These are phyloP conservation scores for Saururus chinensis DNA, from an alignment of 164 flowering plant species.

Conservation along the genomic window DNA sequence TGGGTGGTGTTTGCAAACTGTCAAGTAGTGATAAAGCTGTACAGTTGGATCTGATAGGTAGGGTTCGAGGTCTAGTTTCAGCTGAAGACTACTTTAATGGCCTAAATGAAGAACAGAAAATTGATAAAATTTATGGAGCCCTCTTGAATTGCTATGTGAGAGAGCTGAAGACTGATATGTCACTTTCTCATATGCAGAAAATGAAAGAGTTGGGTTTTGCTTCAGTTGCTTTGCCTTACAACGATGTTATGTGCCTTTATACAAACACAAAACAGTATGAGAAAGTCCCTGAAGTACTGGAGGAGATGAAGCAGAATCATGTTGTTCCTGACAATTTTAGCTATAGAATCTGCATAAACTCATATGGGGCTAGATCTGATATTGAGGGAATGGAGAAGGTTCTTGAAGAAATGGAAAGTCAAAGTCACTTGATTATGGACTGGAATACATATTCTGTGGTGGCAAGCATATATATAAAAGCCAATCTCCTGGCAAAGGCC, in stretches of 20 bases:
- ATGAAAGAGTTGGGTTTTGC: conserved; percentile 22
- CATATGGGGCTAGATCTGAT: conserved; percentile 27
- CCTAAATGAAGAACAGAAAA: conserved; percentile 12
- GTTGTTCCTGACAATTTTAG: conserved; percentile 23
- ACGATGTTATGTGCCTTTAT: conserved; percentile 29
- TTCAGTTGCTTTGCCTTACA: conserved; percentile 19
- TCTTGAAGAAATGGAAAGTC: conserved; percentile 26
- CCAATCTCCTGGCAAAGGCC: conserved; percentile 23
- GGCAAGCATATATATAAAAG: conserved; percentile 34
- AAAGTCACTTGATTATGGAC: conserved; percentile 11
- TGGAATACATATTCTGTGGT: conserved; percentile 25
- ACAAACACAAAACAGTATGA: conserved; percentile 23
- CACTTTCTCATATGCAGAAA: conserved; percentile 28
- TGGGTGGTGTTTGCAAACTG: conserved; percentile 34
- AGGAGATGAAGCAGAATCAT: conserved; percentile 40
- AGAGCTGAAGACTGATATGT: conserved; percentile 23
- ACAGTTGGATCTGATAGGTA: conserved; percentile 28
- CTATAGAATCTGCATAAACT: conserved; percentile 17
- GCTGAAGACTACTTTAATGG: conserved; percentile 31
- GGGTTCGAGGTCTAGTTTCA: conserved; percentile 25
- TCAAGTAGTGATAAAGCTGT: conserved; percentile 28
- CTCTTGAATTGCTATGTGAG: conserved; percentile 31
- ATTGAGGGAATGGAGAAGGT: conserved; percentile 25
- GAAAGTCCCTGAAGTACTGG: conserved; percentile 26
- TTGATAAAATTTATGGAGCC: conserved; percentile 19